Evolutionary conservation across 2,329 filamentous ascomycete species (phyloP).

Genomic region (Nemania diffusa): DNA sequence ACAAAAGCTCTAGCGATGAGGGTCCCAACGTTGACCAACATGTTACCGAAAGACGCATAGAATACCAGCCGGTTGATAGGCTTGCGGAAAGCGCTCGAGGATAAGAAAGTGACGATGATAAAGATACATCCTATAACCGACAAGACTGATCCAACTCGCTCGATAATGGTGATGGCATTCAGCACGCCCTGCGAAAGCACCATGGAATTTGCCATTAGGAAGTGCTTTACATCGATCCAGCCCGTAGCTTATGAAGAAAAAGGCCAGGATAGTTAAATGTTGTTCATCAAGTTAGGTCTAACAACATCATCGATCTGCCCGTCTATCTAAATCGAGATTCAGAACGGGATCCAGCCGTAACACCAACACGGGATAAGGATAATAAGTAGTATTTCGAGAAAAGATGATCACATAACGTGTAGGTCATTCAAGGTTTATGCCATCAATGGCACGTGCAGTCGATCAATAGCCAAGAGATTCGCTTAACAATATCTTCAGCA

Average conservation of each 20-base stretch:
- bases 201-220: conserved; percentile 3
- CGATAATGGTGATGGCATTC: conserved; percentile 68
- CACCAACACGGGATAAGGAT: conserved; percentile 1
- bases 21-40: conserved; percentile 80
- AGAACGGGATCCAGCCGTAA: conserved; percentile 4
- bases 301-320: conserved; percentile 8
- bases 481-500: background rate
- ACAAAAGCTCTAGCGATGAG: conserved; percentile 75
- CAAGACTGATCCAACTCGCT: conserved; percentile 75
- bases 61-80: conserved; percentile 89
- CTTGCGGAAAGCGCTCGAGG: conserved; percentile 78
- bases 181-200: conserved; percentile 46
- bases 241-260: background rate
- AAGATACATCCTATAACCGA: conserved; percentile 77
- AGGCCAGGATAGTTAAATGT: background rate
- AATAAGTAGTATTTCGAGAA: background rate
- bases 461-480: background rate
- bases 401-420: conserved; percentile 6
- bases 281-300: background rate
- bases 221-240: background rate
- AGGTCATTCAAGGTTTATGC: conserved; percentile 13
- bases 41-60: conserved; percentile 84
- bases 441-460: background rate
- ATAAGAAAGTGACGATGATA: conserved; percentile 76
- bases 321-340: background rate